These are phyloP conservation scores for Pleurotus tuber-regium DNA, from an alignment of 768 basidiomycete genomes.

Conservation along the genomic window DNA sequence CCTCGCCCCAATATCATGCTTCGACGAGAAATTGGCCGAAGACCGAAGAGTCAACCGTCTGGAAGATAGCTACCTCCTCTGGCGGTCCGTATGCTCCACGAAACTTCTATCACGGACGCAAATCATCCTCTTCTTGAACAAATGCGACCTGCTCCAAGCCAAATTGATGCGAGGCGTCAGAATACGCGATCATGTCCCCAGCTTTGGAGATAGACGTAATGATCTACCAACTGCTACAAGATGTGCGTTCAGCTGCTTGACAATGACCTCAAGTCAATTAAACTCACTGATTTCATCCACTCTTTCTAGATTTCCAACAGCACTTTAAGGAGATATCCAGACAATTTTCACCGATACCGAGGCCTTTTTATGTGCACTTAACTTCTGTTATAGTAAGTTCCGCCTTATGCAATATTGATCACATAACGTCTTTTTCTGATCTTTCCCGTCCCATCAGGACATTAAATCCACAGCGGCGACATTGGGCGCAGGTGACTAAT, in stretches of 20 bases:
- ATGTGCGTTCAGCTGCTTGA: slow-evolving; percentile 44
- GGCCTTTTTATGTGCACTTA: slow-evolving; percentile 70
- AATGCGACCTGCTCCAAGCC: slow-evolving; percentile 69
- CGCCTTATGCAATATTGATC: slow-evolving; percentile 4
- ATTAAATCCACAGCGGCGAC: slow-evolving; percentile 73
- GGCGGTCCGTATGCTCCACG: slow-evolving; percentile 71
- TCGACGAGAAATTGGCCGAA: slow-evolving; percentile 77
- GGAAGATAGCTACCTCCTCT: slow-evolving; percentile 67
- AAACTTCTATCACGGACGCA: slow-evolving; percentile 61
- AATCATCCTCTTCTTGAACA: slow-evolving; percentile 60
- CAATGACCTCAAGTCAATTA: neutral
- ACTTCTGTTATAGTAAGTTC: slow-evolving; percentile 74
- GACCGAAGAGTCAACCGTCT: slow-evolving; percentile 68
- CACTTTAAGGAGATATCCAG: slow-evolving; percentile 77
- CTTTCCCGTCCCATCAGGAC: slow-evolving; percentile 42
- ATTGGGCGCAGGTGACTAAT: slow-evolving; percentile 56
- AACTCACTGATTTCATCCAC: neutral
- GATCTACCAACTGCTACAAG: slow-evolving; percentile 65
- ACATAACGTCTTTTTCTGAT: slow-evolving; percentile 13
- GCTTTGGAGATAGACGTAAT: slow-evolving; percentile 71
- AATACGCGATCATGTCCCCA: slow-evolving; percentile 69
- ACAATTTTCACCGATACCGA: slow-evolving; percentile 57
- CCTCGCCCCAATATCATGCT: slow-evolving; percentile 76
- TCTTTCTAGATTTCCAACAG: slow-evolving; percentile 63
- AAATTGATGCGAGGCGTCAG: slow-evolving; percentile 67